These are phyloP conservation scores for Amanita exitialis DNA, from an alignment of 768 basidiomycete genomes.

Conservation along the genomic window DNA sequence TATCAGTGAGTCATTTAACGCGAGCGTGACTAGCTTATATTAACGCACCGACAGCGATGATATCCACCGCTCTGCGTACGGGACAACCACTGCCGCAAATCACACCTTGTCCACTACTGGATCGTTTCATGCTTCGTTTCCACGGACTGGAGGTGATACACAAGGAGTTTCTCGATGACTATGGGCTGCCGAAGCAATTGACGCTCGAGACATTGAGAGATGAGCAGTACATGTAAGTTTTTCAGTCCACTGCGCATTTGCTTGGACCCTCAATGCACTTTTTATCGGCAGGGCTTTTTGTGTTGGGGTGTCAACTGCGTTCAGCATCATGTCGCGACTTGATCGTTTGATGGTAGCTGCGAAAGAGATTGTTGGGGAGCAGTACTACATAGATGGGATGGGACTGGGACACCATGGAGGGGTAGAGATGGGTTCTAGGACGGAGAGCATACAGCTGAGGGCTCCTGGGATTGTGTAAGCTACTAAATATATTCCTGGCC, in stretches of 20 bases:
- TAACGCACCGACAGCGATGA: constrained; percentile 42
- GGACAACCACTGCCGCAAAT: constrained; percentile 77
- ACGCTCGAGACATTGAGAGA: constrained; percentile 67
- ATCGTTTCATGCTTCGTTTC: constrained; percentile 34
- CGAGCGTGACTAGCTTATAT: background rate
- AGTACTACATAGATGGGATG: constrained; percentile 74
- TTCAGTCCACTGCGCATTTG: background rate
- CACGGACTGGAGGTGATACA: constrained; percentile 65
- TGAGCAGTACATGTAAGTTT: constrained; percentile 67
- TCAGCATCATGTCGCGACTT: constrained; percentile 58
- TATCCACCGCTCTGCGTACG: constrained; percentile 64
- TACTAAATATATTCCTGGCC: no score
- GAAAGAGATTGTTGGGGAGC: constrained; percentile 82
- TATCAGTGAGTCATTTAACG: constrained; percentile 40
- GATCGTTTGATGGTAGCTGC: constrained; percentile 74
- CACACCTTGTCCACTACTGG: constrained; percentile 63
- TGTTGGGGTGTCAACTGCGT: constrained; percentile 64
- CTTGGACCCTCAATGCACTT: background rate
- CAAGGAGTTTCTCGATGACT: constrained; percentile 64
- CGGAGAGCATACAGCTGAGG: constrained; percentile 10
- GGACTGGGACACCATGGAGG: constrained; percentile 22
- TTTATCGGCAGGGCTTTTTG: constrained; percentile 43
- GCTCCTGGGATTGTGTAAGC: constrained; percentile 3
- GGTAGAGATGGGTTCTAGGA: constrained; percentile 22
- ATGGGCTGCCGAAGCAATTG: constrained; percentile 59